Conservation (phyloP, 2,329 filamentous ascomycete genomes). For the Nemania sp. region DNA sequence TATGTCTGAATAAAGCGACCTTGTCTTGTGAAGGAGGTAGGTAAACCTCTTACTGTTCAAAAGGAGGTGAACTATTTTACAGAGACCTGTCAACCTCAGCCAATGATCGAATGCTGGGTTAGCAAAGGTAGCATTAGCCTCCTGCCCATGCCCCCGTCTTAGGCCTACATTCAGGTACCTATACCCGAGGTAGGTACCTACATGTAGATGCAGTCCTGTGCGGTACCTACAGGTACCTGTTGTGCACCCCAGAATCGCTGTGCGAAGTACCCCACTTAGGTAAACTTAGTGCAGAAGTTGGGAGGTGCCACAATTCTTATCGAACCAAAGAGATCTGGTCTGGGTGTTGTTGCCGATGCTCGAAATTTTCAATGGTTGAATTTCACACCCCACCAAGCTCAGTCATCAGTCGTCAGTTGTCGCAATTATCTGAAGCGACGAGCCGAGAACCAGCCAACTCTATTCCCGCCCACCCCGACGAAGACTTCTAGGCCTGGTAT, state of each 20-base stretch:
- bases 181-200: too few species aligned
- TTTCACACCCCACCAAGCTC: conserved; percentile 15
- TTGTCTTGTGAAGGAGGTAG: conserved; percentile 5
- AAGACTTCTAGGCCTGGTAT: background rate
- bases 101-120: background rate
- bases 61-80: conserved; percentile 26
- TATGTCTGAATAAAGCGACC: conserved; percentile 8
- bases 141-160: too few species aligned
- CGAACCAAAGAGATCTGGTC: too few species aligned
- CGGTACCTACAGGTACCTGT: too few species aligned
- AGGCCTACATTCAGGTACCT: too few species aligned
- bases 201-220: too few species aligned
- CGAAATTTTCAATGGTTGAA: conserved; percentile 25
- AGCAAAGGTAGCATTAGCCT: background rate
- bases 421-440: background rate
- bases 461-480: background rate
- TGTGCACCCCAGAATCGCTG: too few species aligned
- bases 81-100: conserved; percentile 1
- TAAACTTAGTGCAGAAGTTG: too few species aligned
- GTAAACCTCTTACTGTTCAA: conserved; percentile 17
- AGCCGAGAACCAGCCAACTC: background rate
- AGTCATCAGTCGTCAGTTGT: background rate
- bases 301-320: too few species aligned
- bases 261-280: too few species aligned
- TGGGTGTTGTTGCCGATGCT: background rate